Percentiles rank a stretch among this genome's conserved stretches.
These are phyloP conservation scores for Chenopodium berlandieri DNA, from an alignment of 148 eudicot species.

Conservation along the genomic window DNA sequence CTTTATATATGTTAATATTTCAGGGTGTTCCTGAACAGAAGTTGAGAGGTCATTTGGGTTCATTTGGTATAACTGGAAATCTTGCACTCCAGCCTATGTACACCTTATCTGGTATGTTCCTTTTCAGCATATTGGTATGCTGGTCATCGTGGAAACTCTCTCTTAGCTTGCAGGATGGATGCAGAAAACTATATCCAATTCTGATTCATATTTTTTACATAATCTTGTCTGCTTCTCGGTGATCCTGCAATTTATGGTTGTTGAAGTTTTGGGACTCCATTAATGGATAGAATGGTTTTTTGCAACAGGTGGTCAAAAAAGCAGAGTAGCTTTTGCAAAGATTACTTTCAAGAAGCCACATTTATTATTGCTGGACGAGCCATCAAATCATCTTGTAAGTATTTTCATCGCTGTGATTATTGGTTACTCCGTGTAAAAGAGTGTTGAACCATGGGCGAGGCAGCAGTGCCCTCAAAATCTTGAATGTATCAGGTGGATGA, in stretches of 20 bases:
- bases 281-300: conserved; percentile 12
- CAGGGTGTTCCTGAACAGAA: conserved; percentile 99
- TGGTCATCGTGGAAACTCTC: background rate
- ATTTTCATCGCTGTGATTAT: background rate
- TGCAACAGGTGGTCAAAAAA: conserved; percentile 97
- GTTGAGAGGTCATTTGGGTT: conserved; percentile 89
- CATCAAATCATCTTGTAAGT: conserved; percentile 98
- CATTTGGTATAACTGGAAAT: conserved; percentile 96
- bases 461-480: background rate
- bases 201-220: background rate
- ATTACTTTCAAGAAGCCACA: conserved; percentile 97
- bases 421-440: background rate
- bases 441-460: background rate
- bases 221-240: background rate
- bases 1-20: background rate
- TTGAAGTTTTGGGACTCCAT: background rate
- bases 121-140: conserved; percentile 5
- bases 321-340: conserved; percentile 99
- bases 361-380: conserved; percentile 89
- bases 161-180: background rate
- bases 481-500: background rate
- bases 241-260: background rate
- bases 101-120: conserved; percentile 82
- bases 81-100: conserved; percentile 99
- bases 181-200: background rate